Percentiles rank a stretch among this genome's conserved stretches.
These are phyloP conservation scores for Orbilia quercus DNA, from an alignment of 2,329 filamentous ascomycete genomes.

Conservation along the genomic window DNA sequence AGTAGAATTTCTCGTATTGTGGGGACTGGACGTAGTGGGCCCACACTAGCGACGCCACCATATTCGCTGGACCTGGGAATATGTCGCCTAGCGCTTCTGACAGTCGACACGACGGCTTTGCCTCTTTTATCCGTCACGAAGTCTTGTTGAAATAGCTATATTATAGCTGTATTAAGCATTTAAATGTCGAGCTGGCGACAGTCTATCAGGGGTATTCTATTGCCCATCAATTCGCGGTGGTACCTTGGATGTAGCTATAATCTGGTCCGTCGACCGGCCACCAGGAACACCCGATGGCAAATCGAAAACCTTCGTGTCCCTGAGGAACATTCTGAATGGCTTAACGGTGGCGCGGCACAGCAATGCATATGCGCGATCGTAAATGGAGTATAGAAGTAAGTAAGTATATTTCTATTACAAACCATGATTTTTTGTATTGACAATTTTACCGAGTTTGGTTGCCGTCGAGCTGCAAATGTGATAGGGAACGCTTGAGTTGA, in stretches of 20 bases:
- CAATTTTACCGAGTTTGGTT: slow-evolving; percentile 43
- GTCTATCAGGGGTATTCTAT: slow-evolving; percentile 11
- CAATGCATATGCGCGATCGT: background rate
- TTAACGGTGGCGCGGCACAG: background rate
- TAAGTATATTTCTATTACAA: background rate
- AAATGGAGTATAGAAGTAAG: background rate
- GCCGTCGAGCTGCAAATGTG: slow-evolving; percentile 39
- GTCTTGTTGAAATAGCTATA: slow-evolving; percentile 29
- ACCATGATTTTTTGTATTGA: background rate
- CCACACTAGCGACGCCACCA: slow-evolving; percentile 29
- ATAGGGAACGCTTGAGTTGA: slow-evolving; percentile 19
- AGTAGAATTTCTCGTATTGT: slow-evolving; percentile 5
- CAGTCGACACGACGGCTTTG: slow-evolving; percentile 42
- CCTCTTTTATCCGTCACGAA: slow-evolving; percentile 49
- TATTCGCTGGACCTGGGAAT: slow-evolving; percentile 12
- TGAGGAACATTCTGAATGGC: slow-evolving; percentile 5
- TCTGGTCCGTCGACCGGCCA: background rate
- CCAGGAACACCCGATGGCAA: background rate
- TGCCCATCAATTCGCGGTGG: slow-evolving; percentile 3
- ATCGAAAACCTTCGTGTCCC: slow-evolving; percentile 12
- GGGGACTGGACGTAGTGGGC: slow-evolving; percentile 32
- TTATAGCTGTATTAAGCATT: slow-evolving; percentile 29
- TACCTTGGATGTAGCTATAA: background rate
- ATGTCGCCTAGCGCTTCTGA: slow-evolving; percentile 50
- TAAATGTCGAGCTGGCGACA: background rate